Evolutionary conservation across 176 grass and related monocot genomes (phyloP).

Genomic region (Rhynchospora breviuscula): DNA sequence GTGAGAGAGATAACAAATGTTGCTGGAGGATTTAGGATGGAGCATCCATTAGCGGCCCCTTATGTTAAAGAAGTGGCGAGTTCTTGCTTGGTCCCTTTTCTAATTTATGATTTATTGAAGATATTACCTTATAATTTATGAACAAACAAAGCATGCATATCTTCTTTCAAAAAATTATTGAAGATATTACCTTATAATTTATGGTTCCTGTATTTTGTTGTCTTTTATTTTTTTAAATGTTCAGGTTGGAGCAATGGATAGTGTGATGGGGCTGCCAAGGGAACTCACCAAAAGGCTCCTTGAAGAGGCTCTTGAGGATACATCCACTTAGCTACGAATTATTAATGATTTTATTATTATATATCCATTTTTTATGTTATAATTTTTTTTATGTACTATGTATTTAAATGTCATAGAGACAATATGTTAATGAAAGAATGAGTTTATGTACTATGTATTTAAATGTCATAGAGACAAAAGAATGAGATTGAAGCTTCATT

Average conservation of each 20-base stretch:
- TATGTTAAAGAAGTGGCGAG: constrained; percentile 62
- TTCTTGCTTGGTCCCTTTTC: neutral
- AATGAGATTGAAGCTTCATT: neutral
- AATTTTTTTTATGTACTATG: neutral
- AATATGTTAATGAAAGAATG: neutral
- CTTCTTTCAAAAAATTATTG: no score
- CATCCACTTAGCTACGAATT: neutral
- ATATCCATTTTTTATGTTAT: neutral
- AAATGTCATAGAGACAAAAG: neutral
- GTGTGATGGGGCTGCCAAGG: constrained; percentile 68
- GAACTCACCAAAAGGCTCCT: constrained; percentile 61
- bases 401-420: neutral
- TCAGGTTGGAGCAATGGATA: constrained; percentile 62
- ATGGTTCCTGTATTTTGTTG: neutral
- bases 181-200: neutral
- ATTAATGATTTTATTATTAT: neutral
- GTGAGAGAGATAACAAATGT: constrained; percentile 55
- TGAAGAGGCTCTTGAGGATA: constrained; percentile 28
- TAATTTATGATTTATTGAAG: neutral
- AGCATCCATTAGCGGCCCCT: constrained; percentile 50
- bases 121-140: no score
- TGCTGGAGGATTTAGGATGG: constrained; percentile 69
- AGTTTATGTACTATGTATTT: neutral
- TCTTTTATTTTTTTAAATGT: neutral
- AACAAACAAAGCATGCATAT: no score